Evolutionary conservation across 1,139 yeast species (phyloP).

Genomic region (Citeromyces hawaiiensis): DNA sequence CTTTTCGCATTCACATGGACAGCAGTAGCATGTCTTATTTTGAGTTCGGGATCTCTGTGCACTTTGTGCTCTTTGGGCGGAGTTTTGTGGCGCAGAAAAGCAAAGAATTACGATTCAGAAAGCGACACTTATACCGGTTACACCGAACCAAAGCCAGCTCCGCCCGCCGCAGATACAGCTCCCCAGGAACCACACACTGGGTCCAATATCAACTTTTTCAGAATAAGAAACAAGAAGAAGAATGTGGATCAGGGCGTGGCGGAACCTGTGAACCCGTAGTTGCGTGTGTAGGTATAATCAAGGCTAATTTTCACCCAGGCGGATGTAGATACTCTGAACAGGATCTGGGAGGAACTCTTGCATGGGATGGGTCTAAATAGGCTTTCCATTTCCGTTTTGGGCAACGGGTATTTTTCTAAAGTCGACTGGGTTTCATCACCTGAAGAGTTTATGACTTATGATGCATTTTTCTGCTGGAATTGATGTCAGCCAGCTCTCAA

Average conservation of each 20-base stretch:
- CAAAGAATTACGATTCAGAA: not conserved
- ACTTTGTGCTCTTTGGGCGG: not conserved
- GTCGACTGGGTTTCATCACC: too few relatives aligned
- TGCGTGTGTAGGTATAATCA: too few relatives aligned
- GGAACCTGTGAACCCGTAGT: too few relatives aligned
- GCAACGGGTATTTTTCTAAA: too few relatives aligned
- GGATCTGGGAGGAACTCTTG: too few relatives aligned
- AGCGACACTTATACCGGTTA: not conserved
- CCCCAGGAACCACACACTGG: not conserved
- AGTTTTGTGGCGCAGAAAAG: not conserved
- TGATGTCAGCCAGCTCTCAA: too few relatives aligned
- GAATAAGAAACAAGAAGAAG: not conserved
- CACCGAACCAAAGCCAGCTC: not conserved
- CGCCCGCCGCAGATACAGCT: not conserved
- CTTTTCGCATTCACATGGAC: slow-evolving; percentile 59
- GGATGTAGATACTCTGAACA: slow-evolving; percentile 18
- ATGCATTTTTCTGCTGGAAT: too few relatives aligned
- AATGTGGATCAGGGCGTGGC: too few relatives aligned
- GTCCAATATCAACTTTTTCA: not conserved
- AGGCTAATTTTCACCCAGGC: too few relatives aligned
- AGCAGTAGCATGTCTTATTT: slow-evolving; percentile 17
- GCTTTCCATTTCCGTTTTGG: too few relatives aligned
- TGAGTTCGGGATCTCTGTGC: slow-evolving; percentile 1
- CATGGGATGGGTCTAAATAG: too few relatives aligned
- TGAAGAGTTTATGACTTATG: too few relatives aligned